Evolutionary conservation across 768 basidiomycete species (phyloP), one percentile per base, ranked within the genome.

Genomic region (Dendrothele bispora): DNA sequence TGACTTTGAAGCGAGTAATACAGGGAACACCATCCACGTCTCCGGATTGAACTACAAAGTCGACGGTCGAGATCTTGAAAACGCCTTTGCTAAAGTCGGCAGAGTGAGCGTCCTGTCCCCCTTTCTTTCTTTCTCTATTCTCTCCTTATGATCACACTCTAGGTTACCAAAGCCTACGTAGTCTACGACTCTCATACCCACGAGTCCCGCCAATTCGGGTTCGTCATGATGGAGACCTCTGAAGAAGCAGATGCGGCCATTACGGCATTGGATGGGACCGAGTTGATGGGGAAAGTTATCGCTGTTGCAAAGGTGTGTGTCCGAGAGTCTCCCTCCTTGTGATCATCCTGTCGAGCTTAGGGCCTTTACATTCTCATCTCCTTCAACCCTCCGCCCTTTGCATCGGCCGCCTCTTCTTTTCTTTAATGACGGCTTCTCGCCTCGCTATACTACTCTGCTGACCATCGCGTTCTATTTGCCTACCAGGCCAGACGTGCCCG

Each of bases 191-290:
- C 83, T 7, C 83, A 84, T 60, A 82, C 80, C 30, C 80, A 81
- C 40, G 83, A 84, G 53, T 83, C 76, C 41, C 78, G 79, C 43
- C 78, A 76, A 74, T 61, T 80, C 53, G 88, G 84, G 21, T 90
- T 90, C 66, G 88, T 90, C 52, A 88, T 84, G 41, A 87, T 91
- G 85, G 85, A 83, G 64, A 79, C 81, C 18, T 64, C 55, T 8
- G 95, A 95, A 58, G 95, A 95, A 59, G 97, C 95, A 3, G 90
- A 95, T 36, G 91, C 92, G 32, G 91, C 89, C 44, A 83, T 98
- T 54, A 82, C 88, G 26, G 86, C 85, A 4, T 72, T 98, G 46
- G 89, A 92, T 63, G 78, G 78, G 20, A 86, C 88, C 36, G 91
- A 93, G 32, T 66, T 98, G 36, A 83, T 87, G 76, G 95, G 95